Evolutionary conservation across 2,329 filamentous ascomycete species (phyloP), one percentile per base, ranked within the genome.

Genomic region (Cladophialophora chaetospira): DNA sequence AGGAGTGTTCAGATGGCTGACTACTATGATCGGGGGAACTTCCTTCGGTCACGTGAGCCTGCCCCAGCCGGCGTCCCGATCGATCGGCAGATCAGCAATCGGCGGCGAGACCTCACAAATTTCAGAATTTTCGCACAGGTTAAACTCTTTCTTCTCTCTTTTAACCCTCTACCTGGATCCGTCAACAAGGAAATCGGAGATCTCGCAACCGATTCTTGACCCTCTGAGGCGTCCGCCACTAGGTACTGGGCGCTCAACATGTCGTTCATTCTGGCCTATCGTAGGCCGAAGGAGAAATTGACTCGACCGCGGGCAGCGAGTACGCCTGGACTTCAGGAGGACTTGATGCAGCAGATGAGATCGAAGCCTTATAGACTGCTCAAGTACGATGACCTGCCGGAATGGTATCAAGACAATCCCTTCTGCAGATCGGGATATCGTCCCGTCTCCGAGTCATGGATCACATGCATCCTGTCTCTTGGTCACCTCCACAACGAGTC

Each of bases 361-460:
- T 46, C 50, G 29, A 48, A 53, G 19, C 43, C 45, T 15, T 26
- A 31, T 9, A 33, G 44, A 17, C 68, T 74, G 6, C 60, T 72
- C 17, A 67, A 51, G 4, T 71, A 67, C 58, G 57, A 72, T 35
- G 69, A 75, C 17, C 61, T 78, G 3, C 76, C 77, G 1, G 61
- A 65, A 44, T 79, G 77, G 76, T 70, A 72, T 52, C 70, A 73
- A 55, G 70, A 75, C 59, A 79, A 78, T 58, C 62, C 66, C 6
- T 74, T 70, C 60, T 75, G 79, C 51, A 66, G 67, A 23, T 65
- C 68, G 5, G 75, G 75, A 19, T 80, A 80, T 61, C 75, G 77
- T 11, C 74, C 73, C 6, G 70, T 72, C 10, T 73, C 71, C 6
- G 63, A 69, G 40, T 78, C 76, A 0, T 63, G 64, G 11, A 50